A percentile compares a stretch with the other conserved stretches of the same genome.
Evolutionary conservation across 192 early-diverging fungal species (phyloP).

Genomic region (Pecoramyces ruminantium): DNA sequence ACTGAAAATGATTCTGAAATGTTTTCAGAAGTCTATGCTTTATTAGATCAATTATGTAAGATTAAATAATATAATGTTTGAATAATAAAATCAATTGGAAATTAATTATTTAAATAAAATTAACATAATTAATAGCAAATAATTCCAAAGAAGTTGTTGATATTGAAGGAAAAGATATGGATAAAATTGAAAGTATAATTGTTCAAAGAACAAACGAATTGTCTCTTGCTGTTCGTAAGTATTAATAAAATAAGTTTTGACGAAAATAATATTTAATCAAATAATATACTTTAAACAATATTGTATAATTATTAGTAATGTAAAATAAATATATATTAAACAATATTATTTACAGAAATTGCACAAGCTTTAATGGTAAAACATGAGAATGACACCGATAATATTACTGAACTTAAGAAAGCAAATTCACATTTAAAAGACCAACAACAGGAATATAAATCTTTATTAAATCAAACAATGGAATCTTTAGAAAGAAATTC

Average conservation of each 20-base stretch:
- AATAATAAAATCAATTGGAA: no score
- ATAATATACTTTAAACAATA: no score
- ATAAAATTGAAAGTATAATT: background rate
- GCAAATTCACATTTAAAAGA: background rate
- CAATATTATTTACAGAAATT: background rate
- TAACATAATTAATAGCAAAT: background rate
- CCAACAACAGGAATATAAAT: background rate
- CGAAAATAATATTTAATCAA: no score
- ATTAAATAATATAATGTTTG: background rate
- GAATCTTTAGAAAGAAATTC: background rate
- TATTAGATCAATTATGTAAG: background rate
- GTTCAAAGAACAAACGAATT: background rate
- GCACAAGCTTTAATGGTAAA: background rate
- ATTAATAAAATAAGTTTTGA: no score
- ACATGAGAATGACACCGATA: background rate
- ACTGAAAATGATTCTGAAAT: background rate
- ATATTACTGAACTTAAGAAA: background rate
- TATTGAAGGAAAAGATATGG: background rate
- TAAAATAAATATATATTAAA: no score
- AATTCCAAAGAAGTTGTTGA: background rate
- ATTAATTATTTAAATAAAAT: no score
- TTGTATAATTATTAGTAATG: no score
- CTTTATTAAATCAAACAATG: background rate
- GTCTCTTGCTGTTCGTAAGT: background rate
- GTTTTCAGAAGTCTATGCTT: background rate